phyloP scores from a whole-genome alignment of 1,139 yeast species.

The Diutina catenulata region DNA sequence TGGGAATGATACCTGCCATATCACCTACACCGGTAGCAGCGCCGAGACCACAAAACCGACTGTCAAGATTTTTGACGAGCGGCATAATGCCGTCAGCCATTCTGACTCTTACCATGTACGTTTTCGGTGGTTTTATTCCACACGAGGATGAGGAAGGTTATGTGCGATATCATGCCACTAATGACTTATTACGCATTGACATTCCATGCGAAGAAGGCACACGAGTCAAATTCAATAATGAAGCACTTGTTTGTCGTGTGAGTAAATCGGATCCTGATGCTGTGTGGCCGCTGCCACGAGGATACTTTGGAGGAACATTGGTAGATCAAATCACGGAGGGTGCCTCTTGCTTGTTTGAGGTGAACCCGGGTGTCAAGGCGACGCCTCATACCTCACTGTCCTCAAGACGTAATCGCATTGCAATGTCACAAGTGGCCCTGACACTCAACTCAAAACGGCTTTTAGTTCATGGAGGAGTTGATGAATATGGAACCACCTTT shows the following conservation, averaged over 20 bases:
- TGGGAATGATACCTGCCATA: no score
- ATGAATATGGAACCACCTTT: slow-evolving; percentile 19
- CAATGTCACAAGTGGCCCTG: neutral
- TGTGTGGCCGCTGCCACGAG: slow-evolving; percentile 28
- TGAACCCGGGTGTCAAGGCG: slow-evolving; percentile 13
- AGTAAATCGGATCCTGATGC: slow-evolving; percentile 6
- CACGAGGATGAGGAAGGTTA: slow-evolving; percentile 11
- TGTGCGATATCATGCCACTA: slow-evolving; percentile 19
- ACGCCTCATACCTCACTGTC: slow-evolving; percentile 7
- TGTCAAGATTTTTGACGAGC: no score
- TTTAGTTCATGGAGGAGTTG: slow-evolving; percentile 32
- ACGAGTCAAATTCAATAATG: slow-evolving; percentile 13
- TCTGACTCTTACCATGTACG: slow-evolving; percentile 14
- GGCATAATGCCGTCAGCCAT: no score
- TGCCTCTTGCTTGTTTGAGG: slow-evolving; percentile 7
- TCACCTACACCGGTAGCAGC: no score
- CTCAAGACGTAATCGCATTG: slow-evolving; percentile 9
- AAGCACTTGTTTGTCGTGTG: slow-evolving; percentile 14
- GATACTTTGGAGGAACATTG: slow-evolving; percentile 27
- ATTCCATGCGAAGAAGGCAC: slow-evolving; percentile 13
- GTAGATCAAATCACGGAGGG: slow-evolving; percentile 13
- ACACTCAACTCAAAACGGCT: slow-evolving; percentile 20
- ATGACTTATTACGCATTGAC: slow-evolving; percentile 28
- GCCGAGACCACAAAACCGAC: no score
- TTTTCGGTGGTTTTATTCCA: slow-evolving; percentile 31